phyloP scores from a whole-genome alignment of 2,329 filamentous ascomycete species.

The Stemphylium lycopersici region DNA sequence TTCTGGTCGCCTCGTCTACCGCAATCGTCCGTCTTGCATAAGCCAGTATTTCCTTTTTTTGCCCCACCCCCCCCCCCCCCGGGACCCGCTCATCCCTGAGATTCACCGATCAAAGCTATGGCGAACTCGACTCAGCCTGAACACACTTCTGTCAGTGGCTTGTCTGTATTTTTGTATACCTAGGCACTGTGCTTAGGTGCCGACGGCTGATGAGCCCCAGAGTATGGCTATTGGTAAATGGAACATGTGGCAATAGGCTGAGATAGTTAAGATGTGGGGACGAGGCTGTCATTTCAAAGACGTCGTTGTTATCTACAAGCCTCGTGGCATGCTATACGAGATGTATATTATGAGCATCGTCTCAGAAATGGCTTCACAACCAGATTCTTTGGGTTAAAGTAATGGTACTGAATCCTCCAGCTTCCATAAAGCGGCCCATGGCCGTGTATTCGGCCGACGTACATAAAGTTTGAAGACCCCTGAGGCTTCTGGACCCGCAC shows the following conservation, averaged over 20 bases:
- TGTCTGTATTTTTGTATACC: constrained; percentile 3
- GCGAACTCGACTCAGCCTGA: constrained; percentile 4
- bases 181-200: neutral
- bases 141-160: constrained; percentile 1
- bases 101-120: neutral
- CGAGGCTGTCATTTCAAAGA: neutral
- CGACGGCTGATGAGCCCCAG: neutral
- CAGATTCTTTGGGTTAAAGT: neutral
- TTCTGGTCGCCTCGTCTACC: constrained; percentile 9
- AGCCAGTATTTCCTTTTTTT: constrained; percentile 11
- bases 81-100: constrained; percentile 8
- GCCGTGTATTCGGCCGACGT: neutral
- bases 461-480: neutral
- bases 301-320: neutral
- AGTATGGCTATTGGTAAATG: constrained; percentile 1
- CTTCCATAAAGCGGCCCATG: neutral
- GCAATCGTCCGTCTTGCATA: constrained; percentile 9
- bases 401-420: neutral
- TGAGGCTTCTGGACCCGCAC: constrained; percentile 1
- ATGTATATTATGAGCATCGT: neutral
- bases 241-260: constrained; percentile 4
- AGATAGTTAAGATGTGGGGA: constrained; percentile 3
- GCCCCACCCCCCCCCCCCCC: too few species aligned
- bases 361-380: neutral
- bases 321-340: neutral